phyloP scores from a whole-genome alignment of 2,329 filamentous ascomycete genomes.

The Graphilbum fragrans region DNA sequence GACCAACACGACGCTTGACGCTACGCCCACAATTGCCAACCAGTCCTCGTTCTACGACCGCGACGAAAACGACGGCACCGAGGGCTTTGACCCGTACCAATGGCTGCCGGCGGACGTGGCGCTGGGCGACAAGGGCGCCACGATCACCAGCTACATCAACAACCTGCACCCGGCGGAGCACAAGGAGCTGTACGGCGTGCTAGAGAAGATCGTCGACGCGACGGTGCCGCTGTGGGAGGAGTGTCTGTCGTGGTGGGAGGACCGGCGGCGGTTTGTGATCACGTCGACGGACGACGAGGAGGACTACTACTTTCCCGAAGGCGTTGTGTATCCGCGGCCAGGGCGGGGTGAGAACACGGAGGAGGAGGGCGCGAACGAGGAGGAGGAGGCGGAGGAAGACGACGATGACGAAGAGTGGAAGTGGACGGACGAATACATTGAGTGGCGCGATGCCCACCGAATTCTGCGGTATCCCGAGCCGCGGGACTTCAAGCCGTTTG shows the following conservation, averaged over 20 bases:
- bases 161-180: conserved; percentile 27
- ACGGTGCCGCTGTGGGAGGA: conserved; percentile 29
- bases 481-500: conserved; percentile 1
- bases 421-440: conserved; percentile 3
- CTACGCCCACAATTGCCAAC: no score
- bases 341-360: neutral
- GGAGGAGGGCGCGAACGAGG: conserved; percentile 2
- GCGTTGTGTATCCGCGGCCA: conserved; percentile 1
- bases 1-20: neutral
- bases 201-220: conserved; percentile 22
- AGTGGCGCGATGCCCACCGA: conserved; percentile 2
- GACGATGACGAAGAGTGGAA: conserved; percentile 3
- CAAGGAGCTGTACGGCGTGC: conserved; percentile 18
- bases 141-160: conserved; percentile 32
- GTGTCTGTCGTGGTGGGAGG: conserved; percentile 4
- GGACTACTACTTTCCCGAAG: conserved; percentile 7
- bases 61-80: neutral
- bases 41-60: neutral
- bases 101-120: conserved; percentile 24
- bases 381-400: neutral
- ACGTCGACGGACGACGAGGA: conserved; percentile 1
- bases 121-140: conserved; percentile 14
- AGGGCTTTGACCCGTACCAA: conserved; percentile 12
- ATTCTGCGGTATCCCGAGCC: conserved; percentile 8
- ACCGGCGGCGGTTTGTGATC: conserved; percentile 4